Evolutionary conservation across 352 stramenopile species (phyloP), one percentile per base, ranked within the genome.

Genomic region (Globisporangium paddicum): DNA sequence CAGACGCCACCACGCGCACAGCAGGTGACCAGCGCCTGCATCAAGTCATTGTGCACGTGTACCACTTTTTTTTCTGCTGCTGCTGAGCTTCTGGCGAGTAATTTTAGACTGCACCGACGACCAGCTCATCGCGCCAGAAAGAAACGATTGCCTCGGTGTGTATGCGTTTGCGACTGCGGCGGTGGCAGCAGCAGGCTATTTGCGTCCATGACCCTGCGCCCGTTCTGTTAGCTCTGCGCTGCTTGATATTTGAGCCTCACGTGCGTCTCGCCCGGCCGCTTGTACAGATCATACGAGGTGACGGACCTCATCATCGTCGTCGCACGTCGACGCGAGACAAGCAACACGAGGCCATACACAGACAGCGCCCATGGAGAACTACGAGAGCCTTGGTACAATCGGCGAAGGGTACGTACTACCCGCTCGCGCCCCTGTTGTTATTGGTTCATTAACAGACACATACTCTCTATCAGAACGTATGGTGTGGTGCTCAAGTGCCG

Each of bases 401-500:
- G 86, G 86, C 37, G 86, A 93, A 91, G 86, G 85, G 83, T 93
- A 59, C 62, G 77, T 53, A 9, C 0, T 32, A 32, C 28, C 57
- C 25, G 19, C 21, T 4, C 34, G 10, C 18, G 14, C 8, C 13
- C 23, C 41, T 19, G n/a, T 32, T 55, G n/a, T 16, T 42, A 32
- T 23, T 32, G 23, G 5, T 46, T 62, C 1, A 6, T 48, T 5
- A 26, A 51, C 16, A n/a, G 14, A 19, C 44, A 34, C 44, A 50
- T 13, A 2, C 13, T 50, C 42, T 8, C 9, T 47, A 4, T 2
- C 34, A 93, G 83, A 55, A 92, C 86, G 34, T 95, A 95, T 59
- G 86, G 86, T 42, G 86, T 93, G 11, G 86, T 95, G 48, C 81
- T 95, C 69, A 95, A 95, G 62, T 95, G 86, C 46, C 74, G 86